phyloP scores from a whole-genome alignment of 257 asterid species.

The Handroanthus guayacan region DNA sequence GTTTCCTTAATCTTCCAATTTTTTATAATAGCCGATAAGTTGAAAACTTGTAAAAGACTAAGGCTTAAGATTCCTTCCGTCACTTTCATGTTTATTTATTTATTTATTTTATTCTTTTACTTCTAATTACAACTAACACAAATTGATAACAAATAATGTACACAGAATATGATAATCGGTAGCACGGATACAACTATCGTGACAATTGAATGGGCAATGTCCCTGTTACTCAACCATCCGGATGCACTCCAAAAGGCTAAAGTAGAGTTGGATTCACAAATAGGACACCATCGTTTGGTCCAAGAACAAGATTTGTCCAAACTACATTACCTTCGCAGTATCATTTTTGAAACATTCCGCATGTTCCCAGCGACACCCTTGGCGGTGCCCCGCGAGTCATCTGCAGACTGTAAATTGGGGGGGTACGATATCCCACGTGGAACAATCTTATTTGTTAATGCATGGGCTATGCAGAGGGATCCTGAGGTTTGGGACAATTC shows the following conservation, averaged over 20 bases:
- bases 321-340: slow-evolving; percentile 33
- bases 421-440: slow-evolving; percentile 54
- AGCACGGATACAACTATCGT: slow-evolving; percentile 44
- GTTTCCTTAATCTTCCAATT: too few relatives aligned
- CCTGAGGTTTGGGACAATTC: slow-evolving; percentile 49
- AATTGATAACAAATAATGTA: background rate
- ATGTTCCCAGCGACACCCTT: slow-evolving; percentile 45
- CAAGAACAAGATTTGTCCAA: slow-evolving; percentile 44
- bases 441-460: slow-evolving; percentile 43
- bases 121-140: too few relatives aligned
- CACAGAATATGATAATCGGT: slow-evolving; percentile 41
- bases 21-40: too few relatives aligned
- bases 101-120: too few relatives aligned
- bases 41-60: too few relatives aligned
- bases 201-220: slow-evolving; percentile 55
- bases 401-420: slow-evolving; percentile 44
- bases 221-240: slow-evolving; percentile 48
- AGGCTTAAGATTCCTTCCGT: too few relatives aligned
- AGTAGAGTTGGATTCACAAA: slow-evolving; percentile 36
- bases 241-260: slow-evolving; percentile 35
- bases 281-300: slow-evolving; percentile 36
- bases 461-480: slow-evolving; percentile 56
- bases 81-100: too few relatives aligned
- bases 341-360: slow-evolving; percentile 39
- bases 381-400: slow-evolving; percentile 50